A percentile compares a stretch with the other conserved stretches of the same genome.
phyloP scores from a whole-genome alignment of 495 filamentous ascomycete species.

The Massariosphaeria phaeospora region DNA sequence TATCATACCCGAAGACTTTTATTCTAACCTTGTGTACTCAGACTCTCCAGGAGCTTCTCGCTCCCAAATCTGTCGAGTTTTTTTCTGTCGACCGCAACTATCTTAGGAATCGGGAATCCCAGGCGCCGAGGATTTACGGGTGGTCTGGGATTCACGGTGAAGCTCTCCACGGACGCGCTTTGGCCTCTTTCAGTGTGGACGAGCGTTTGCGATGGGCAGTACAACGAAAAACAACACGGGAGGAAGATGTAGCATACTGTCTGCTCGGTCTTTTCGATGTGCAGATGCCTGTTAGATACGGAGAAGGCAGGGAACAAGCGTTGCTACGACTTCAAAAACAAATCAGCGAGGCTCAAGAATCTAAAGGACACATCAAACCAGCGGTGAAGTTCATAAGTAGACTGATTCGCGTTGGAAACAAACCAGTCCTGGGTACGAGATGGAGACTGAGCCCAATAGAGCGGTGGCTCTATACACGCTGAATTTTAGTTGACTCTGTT shows the following conservation, averaged over 20 bases:
- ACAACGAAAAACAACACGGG: background rate
- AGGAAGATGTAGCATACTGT: slow-evolving; percentile 1
- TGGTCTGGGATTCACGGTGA: background rate
- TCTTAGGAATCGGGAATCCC: background rate
- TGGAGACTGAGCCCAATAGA: too few species aligned
- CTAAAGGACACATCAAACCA: too few species aligned
- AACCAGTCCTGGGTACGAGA: too few species aligned
- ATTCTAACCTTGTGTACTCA: too few species aligned
- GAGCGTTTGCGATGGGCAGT: slow-evolving; percentile 3
- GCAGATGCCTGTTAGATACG: background rate
- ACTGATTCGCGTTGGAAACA: too few species aligned
- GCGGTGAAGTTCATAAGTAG: too few species aligned
- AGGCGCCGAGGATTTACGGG: background rate
- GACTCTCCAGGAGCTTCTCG: slow-evolving; percentile 1
- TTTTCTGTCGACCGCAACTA: background rate
- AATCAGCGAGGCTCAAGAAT: background rate
- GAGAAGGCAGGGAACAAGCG: background rate
- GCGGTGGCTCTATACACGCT: too few species aligned
- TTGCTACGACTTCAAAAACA: background rate
- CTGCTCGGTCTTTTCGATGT: background rate
- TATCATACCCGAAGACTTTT: too few species aligned
- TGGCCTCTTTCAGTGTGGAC: background rate
- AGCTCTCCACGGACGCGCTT: background rate
- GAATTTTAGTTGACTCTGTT: too few species aligned
- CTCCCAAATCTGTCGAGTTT: slow-evolving; percentile 4